Evolutionary conservation across 768 basidiomycete genomes (phyloP).

Genomic region (Hericium rajendrae): DNA sequence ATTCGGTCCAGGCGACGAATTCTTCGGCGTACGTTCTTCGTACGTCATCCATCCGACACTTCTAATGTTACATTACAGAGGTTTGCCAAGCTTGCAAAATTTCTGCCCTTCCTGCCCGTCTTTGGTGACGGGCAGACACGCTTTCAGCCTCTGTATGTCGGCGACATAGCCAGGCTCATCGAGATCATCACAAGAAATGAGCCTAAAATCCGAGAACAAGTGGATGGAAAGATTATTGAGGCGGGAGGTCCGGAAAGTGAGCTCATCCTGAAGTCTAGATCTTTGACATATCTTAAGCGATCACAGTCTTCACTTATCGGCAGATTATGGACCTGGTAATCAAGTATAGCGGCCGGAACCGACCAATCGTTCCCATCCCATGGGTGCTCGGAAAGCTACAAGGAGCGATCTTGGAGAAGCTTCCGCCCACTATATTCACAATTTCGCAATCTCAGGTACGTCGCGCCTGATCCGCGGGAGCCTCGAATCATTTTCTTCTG

Average conservation of each 20-base stretch:
- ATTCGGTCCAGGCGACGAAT: conserved; percentile 68
- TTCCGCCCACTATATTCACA: conserved; percentile 59
- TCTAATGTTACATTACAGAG: conserved; percentile 28
- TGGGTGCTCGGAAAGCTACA: conserved; percentile 56
- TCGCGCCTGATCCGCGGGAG: background rate
- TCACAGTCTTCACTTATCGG: conserved; percentile 53
- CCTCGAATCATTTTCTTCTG: too few species aligned
- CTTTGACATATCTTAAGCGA: background rate
- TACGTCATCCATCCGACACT: background rate
- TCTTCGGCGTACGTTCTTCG: conserved; percentile 49
- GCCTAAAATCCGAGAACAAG: conserved; percentile 23
- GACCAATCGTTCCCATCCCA: conserved; percentile 57
- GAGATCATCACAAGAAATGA: conserved; percentile 47
- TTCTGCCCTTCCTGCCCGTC: conserved; percentile 66
- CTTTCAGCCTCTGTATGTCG: conserved; percentile 70
- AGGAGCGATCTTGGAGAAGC: conserved; percentile 49
- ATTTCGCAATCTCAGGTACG: conserved; percentile 62
- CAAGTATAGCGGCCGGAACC: conserved; percentile 36
- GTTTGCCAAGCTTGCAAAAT: conserved; percentile 49
- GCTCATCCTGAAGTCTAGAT: conserved; percentile 24
- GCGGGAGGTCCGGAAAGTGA: conserved; percentile 41
- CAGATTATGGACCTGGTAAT: conserved; percentile 61
- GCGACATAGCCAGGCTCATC: conserved; percentile 53
- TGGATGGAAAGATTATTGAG: conserved; percentile 38
- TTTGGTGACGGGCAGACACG: conserved; percentile 57